Evolutionary conservation across 148 eudicot genomes (phyloP).

Genomic region (Camellia japonica): DNA sequence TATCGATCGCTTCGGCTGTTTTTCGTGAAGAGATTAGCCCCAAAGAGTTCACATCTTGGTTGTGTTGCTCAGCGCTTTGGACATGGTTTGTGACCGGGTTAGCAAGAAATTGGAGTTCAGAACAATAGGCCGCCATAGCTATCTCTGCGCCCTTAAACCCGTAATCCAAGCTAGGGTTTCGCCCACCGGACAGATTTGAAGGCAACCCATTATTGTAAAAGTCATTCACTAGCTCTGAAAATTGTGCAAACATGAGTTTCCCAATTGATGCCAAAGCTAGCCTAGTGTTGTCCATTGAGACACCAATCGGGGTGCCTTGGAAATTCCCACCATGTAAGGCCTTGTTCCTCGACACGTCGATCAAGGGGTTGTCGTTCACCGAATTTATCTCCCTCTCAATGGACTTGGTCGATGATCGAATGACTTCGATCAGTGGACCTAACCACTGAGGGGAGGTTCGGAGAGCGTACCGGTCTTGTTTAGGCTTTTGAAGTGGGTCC

Average conservation of each 20-base stretch:
- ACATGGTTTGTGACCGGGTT: conserved; percentile 28
- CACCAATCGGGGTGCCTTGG: conserved; percentile 28
- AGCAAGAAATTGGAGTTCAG: conserved; percentile 28
- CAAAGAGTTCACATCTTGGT: conserved; percentile 26
- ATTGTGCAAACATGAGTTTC: conserved; percentile 28
- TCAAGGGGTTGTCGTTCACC: conserved; percentile 25
- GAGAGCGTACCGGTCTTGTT: conserved; percentile 23
- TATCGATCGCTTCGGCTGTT: conserved; percentile 25
- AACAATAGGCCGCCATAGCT: conserved; percentile 25
- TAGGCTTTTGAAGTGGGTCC: conserved; percentile 28
- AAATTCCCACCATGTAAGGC: conserved; percentile 27
- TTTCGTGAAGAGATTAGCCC: conserved; percentile 23
- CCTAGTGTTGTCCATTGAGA: conserved; percentile 29
- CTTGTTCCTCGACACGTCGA: conserved; percentile 27
- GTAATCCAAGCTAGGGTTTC: conserved; percentile 28
- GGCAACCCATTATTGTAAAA: conserved; percentile 27
- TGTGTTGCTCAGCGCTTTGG: conserved; percentile 29
- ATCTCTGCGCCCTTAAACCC: conserved; percentile 29
- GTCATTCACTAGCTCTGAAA: conserved; percentile 28
- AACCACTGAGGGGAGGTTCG: conserved; percentile 28
- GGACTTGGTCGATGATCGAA: conserved; percentile 23
- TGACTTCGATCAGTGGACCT: conserved; percentile 23
- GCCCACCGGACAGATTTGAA: conserved; percentile 23
- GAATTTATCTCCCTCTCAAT: conserved; percentile 30
- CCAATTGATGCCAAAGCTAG: conserved; percentile 23